Evolutionary conservation across 805 yeast species (phyloP), one percentile per base, ranked within the genome.

Genomic region (Starmerella khaoyaiensis): DNA sequence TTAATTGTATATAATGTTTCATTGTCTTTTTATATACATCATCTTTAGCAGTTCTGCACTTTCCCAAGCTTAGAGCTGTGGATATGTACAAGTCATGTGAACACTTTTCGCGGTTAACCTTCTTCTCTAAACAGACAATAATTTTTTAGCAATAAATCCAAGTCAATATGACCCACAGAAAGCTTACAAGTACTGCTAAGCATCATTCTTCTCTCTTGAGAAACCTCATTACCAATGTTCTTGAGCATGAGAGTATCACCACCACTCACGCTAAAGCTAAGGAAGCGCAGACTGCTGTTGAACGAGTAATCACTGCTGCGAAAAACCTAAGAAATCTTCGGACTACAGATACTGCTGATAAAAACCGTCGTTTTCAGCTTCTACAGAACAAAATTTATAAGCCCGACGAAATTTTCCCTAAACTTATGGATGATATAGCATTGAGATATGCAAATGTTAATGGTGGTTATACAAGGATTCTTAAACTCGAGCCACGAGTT

Each of bases 391-490:
- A 36, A 16, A 31, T 51, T 16, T 50, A 41, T 41, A 63, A 70
- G 52, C 68, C 69, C 18, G 62, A 68, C 7, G 56, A 60, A 33
- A 59, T 72, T 1, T 47, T 77, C 28, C 73, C 80, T n/a, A 81
- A 79, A 53, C 60, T 90, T 30, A 63, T 78, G 42, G 68, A 66
- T 14, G 82, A 71, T 28, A 63, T 86, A 28, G 71, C 73, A 4
- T 65, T 71, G 28, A 66, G 93, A 40, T 86, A 79, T 53, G 52
- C 62, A 4, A 51, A 59, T 18, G 71, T 94, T 60, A 54, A 59
- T 1, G 80, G 83, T 44, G 96, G 96, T 1, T 87, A 77, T 62
- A 83, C 96, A 3, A 72, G 97, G 48, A 72, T 87, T 37, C 61
- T 84, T 44, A 76, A 71, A 49, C 63, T 90, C 43, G 97, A 90